phyloP scores from a whole-genome alignment of 306 rosid genomes.

The Trifolium repens region DNA sequence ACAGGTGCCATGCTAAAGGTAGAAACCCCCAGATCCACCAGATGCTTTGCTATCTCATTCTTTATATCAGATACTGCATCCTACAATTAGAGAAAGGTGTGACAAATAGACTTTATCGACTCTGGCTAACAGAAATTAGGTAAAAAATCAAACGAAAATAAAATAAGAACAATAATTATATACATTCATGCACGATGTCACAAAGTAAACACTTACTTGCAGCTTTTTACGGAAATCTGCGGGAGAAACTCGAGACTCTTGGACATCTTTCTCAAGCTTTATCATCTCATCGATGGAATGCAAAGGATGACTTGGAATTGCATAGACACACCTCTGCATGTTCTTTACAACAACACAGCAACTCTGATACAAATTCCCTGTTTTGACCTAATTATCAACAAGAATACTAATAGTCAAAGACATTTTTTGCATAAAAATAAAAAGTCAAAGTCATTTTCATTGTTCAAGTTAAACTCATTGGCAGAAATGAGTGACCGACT shows the following conservation, averaged over 20 bases:
- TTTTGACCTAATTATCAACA: slow-evolving; percentile 68
- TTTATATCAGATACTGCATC: slow-evolving; percentile 70
- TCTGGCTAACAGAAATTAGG: slow-evolving; percentile 19
- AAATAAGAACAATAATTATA: slow-evolving; percentile 18
- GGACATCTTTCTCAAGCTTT: slow-evolving; percentile 65
- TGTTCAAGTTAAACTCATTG: slow-evolving; percentile 36
- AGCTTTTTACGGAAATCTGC: slow-evolving; percentile 64
- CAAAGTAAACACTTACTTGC: slow-evolving; percentile 56
- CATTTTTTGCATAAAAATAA: background rate
- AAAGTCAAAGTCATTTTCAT: slow-evolving; percentile 26
- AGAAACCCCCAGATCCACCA: slow-evolving; percentile 71
- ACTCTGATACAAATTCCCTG: slow-evolving; percentile 78
- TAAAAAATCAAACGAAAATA: slow-evolving; percentile 31
- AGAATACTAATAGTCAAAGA: slow-evolving; percentile 31
- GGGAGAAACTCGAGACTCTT: slow-evolving; percentile 66
- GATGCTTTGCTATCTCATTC: slow-evolving; percentile 69
- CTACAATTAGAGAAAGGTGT: slow-evolving; percentile 48
- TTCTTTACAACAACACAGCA: slow-evolving; percentile 90
- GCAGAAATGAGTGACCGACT: slow-evolving; percentile 8
- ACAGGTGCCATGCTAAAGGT: slow-evolving; percentile 83
- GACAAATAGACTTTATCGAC: slow-evolving; percentile 26
- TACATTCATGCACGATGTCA: slow-evolving; percentile 13
- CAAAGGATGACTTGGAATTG: slow-evolving; percentile 66
- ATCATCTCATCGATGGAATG: slow-evolving; percentile 62
- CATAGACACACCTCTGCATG: slow-evolving; percentile 87